A percentile compares a stretch with the other conserved stretches of the same genome.
These are phyloP conservation scores for Dendrobium huoshanense DNA, from an alignment of 106 monocot genomes.

Conservation along the genomic window DNA sequence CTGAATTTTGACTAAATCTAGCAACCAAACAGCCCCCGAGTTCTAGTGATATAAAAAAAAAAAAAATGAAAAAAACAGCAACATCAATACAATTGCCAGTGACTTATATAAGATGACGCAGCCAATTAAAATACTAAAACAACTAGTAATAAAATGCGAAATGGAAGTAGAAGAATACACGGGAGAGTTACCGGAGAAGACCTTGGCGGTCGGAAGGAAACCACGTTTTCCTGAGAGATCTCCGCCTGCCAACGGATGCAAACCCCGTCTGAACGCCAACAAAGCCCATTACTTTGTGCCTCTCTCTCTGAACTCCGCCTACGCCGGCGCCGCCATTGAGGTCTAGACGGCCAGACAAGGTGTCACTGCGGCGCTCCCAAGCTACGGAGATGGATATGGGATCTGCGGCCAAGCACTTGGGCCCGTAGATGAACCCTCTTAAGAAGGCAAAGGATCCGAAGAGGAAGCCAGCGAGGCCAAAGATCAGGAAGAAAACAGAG, in stretches of 20 bases:
- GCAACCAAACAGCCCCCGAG: too few relatives aligned
- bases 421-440: not conserved
- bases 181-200: conserved; percentile 54
- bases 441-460: conserved; percentile 32
- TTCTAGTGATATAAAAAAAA: not conserved
- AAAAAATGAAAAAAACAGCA: not conserved
- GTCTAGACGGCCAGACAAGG: not conserved
- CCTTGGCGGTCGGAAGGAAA: conserved; percentile 74
- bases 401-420: conserved; percentile 24
- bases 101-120: too few relatives aligned
- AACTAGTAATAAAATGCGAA: not conserved
- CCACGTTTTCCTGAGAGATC: conserved; percentile 82
- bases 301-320: conserved; percentile 16
- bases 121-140: too few relatives aligned
- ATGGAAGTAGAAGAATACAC: not conserved
- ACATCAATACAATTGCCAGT: too few relatives aligned
- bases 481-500: conserved; percentile 34
- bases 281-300: conserved; percentile 82
- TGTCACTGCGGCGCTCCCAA: conserved; percentile 32
- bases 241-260: conserved; percentile 49
- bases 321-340: not conserved
- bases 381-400: conserved; percentile 61
- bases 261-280: conserved; percentile 97
- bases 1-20: too few relatives aligned
- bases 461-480: conserved; percentile 54